These are phyloP conservation scores for Candida odintsovae DNA, from an alignment of 805 yeast genomes.

Conservation along the genomic window DNA sequence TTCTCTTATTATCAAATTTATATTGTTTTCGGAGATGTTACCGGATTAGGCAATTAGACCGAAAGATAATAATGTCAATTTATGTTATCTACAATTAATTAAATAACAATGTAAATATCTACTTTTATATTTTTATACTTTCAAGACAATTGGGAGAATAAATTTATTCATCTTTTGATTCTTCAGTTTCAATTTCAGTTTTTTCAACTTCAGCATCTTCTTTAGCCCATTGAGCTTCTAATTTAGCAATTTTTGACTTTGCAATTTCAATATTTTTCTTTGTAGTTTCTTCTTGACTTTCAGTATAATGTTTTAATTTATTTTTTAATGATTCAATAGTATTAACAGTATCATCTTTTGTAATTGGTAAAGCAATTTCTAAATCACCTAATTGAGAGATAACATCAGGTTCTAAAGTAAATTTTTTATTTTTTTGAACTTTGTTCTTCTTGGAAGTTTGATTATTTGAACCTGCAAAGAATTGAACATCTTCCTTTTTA, in stretches of 20 bases:
- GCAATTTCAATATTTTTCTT: constrained; percentile 70
- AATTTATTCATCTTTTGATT: not conserved
- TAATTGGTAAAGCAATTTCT: constrained; percentile 72
- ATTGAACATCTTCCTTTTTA: constrained; percentile 55
- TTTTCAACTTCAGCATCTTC: constrained; percentile 28
- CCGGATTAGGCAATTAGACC: too few relatives aligned
- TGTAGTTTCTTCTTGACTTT: constrained; percentile 77
- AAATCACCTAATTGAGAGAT: constrained; percentile 73
- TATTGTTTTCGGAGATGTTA: too few relatives aligned
- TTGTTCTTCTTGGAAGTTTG: constrained; percentile 44
- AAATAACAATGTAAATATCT: not conserved
- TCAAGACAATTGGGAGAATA: too few relatives aligned
- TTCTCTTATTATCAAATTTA: too few relatives aligned
- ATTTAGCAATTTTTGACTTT: constrained; percentile 66
- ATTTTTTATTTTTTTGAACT: constrained; percentile 43
- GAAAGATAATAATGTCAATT: too few relatives aligned
- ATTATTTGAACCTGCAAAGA: constrained; percentile 45
- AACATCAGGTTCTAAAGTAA: constrained; percentile 74
- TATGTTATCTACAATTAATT: too few relatives aligned
- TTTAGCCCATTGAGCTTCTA: constrained; percentile 47
- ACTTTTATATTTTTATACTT: not conserved
- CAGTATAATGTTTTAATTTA: constrained; percentile 62
- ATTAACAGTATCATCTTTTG: constrained; percentile 60
- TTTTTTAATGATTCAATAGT: constrained; percentile 64
- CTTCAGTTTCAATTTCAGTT: constrained; percentile 2